Evolutionary conservation across 73 alveolate genomes (phyloP).

Genomic region (Tetrahymena thermophila): DNA sequence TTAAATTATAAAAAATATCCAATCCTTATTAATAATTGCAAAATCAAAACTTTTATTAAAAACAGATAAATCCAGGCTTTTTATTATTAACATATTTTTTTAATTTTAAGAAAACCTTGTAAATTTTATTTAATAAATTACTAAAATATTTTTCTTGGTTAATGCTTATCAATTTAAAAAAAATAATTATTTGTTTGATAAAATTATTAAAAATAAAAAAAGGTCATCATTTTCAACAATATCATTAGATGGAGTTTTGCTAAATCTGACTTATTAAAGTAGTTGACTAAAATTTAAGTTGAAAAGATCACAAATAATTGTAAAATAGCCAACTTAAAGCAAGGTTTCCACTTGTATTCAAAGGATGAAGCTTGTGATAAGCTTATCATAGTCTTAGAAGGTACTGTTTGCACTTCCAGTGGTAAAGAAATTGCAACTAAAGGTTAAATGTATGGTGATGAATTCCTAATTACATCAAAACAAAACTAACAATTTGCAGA

Average conservation of each 20-base stretch:
- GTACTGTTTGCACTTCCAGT: not conserved
- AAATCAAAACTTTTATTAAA: too few species aligned
- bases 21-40: too few species aligned
- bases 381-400: slow-evolving; percentile 11
- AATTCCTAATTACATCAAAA: not conserved
- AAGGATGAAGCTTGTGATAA: slow-evolving; percentile 4
- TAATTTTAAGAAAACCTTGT: too few species aligned
- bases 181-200: not conserved
- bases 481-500: not conserved
- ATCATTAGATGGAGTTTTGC: slow-evolving; percentile 36
- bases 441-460: not conserved
- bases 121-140: too few species aligned
- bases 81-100: too few species aligned
- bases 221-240: slow-evolving; percentile 17
- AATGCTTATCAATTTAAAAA: too few species aligned
- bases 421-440: not conserved
- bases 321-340: slow-evolving; percentile 1
- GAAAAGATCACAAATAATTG: slow-evolving; percentile 23
- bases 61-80: too few species aligned
- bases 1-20: too few species aligned
- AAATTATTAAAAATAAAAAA: not conserved
- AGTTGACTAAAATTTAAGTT: slow-evolving; percentile 35
- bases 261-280: slow-evolving; percentile 3
- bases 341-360: slow-evolving; percentile 2
- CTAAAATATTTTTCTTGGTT: too few species aligned